Base-by-base conservation (phyloP, 495 filamentous ascomycete genomes). In the Aspergillus coremiiformis region DNA sequence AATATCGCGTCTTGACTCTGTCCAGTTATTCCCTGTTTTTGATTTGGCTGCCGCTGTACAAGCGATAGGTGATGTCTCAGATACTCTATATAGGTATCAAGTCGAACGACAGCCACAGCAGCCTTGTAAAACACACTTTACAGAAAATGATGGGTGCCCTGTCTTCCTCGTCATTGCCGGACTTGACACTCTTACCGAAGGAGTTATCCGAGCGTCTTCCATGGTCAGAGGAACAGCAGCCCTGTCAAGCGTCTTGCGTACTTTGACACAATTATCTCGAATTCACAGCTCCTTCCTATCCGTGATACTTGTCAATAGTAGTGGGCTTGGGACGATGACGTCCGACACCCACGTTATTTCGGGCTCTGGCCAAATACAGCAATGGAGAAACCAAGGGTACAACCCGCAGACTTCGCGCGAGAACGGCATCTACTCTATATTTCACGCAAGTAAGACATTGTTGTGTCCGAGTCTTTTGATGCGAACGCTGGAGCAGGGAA, bases 401-500 rank as follows among this genome's bases (percentile, higher is more conserved):
- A 46, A 32, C 23, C n/a, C 15, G 10, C 57, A 52, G 39, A n/a
- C 44, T 1, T 26, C 49, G 0, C 33, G 51, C 1, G 63, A 63
- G 17, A 62, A 63, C 54, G 66, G 61, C 1, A 53, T 71, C 17
- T 51, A 68, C 46, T 74, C 71, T 6, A 60, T 68, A 9, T 74
- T 74, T 15, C 60, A 59, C 43, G 51, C 41, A 33, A 53, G 17
- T 26, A 49, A 48, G 20, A 50, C 21, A 17, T 52, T 52, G 19
- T 39, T 71, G 42, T 64, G 73, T 23, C 63, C 66, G 7, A 73
- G 55, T 32, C 56, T 76, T 12, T 53, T 72, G 21, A 69, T 68
- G 64, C 66, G 62, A 50, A 70, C 67, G 3, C 26, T 74, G 35
- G 73, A 76, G 43, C 67, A 70, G 39, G 73, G 67, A 0, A 65